A percentile compares a stretch with the other conserved stretches of the same genome.
phyloP scores from a whole-genome alignment of 352 stramenopile genomes.

The Peronosclerospora sorghi region DNA sequence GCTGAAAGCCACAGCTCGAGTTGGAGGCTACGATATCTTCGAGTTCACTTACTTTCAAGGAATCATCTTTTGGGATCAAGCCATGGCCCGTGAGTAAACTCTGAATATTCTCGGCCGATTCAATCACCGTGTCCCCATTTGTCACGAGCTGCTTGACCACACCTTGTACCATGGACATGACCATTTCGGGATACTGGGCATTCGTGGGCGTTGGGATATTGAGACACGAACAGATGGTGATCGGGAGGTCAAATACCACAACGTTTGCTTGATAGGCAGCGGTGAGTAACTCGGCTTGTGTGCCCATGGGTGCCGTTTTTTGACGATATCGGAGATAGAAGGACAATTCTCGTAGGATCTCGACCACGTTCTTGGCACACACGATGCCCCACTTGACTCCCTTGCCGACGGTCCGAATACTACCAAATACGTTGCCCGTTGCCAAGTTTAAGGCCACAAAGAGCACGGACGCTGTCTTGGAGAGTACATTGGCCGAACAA shows the following conservation, averaged over 20 bases:
- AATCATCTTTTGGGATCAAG: neutral
- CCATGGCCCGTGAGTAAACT: conserved; percentile 11
- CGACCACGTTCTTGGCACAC: conserved; percentile 4
- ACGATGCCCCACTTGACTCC: conserved; percentile 4
- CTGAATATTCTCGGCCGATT: conserved; percentile 12
- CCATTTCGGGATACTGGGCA: conserved; percentile 1
- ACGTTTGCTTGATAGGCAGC: conserved; percentile 15
- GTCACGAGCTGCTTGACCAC: conserved; percentile 19
- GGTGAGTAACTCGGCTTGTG: conserved; percentile 8
- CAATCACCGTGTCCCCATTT: conserved; percentile 16
- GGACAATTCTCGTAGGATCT: conserved; percentile 8
- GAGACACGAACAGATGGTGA: conserved; percentile 10
- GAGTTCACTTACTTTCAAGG: conserved; percentile 10
- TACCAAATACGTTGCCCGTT: conserved; percentile 7
- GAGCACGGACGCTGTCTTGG: conserved; percentile 12
- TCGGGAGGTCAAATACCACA: conserved; percentile 11
- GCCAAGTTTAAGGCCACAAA: conserved; percentile 13
- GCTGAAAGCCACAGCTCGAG: conserved; percentile 14
- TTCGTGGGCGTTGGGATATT: neutral
- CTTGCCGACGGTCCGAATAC: conserved; percentile 3
- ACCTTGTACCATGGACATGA: conserved; percentile 12
- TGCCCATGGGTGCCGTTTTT: conserved; percentile 8
- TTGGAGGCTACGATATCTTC: conserved; percentile 12
- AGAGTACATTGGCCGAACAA: conserved; percentile 4
- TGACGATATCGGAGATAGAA: conserved; percentile 18